Conservation (phyloP, 805 yeast species). For the Candida qinlingensis region DNA sequence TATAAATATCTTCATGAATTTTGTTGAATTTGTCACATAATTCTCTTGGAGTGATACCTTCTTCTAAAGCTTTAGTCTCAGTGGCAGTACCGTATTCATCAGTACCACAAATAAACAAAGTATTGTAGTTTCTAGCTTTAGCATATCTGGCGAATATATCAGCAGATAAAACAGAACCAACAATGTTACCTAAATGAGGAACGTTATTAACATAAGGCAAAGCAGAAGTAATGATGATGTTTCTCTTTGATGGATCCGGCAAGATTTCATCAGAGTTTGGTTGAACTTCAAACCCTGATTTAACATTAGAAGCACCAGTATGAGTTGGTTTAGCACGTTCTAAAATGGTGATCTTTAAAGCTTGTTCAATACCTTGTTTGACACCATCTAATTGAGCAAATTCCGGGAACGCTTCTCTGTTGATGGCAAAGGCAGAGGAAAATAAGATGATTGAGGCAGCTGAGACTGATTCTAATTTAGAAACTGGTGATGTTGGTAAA, state of each 20-base stretch:
- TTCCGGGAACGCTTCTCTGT: constrained; percentile 22
- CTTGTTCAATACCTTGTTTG: constrained; percentile 39
- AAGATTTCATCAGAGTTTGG: constrained; percentile 35
- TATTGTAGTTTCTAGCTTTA: constrained; percentile 82
- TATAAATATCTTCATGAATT: constrained; percentile 84
- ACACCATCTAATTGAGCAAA: constrained; percentile 32
- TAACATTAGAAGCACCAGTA: constrained; percentile 33
- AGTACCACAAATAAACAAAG: constrained; percentile 90
- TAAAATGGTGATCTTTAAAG: constrained; percentile 40
- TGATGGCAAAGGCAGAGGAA: constrained; percentile 48
- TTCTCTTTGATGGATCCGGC: constrained; percentile 61
- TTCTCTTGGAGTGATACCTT: constrained; percentile 80
- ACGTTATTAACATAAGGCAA: constrained; percentile 97
- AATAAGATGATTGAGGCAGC: constrained; percentile 56
- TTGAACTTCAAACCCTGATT: constrained; percentile 22
- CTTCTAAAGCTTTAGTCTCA: constrained; percentile 96
- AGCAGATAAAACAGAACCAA: constrained; percentile 92
- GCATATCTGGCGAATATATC: constrained; percentile 90
- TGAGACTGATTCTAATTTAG: constrained; percentile 28
- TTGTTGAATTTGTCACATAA: constrained; percentile 87
- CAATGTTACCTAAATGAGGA: constrained; percentile 95
- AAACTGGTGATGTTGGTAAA: constrained; percentile 9
- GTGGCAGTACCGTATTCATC: constrained; percentile 99
- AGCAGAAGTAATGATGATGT: constrained; percentile 90
- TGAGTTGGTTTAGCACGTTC: constrained; percentile 37